Evolutionary conservation across 1,139 yeast species (phyloP).

Genomic region (Hansenula sp.): DNA sequence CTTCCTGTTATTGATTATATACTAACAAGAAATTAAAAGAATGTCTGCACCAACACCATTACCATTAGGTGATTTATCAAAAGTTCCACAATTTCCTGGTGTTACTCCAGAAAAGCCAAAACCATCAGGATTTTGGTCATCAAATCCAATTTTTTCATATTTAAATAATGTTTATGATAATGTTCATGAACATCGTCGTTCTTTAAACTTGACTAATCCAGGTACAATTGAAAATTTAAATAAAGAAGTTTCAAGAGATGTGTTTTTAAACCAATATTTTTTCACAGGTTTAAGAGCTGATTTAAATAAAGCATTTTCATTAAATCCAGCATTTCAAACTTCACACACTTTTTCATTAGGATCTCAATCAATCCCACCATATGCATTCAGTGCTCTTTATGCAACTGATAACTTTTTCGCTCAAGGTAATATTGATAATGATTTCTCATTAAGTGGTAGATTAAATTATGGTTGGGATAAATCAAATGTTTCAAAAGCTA

Average conservation of each 20-base stretch:
- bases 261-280: slow-evolving; percentile 81
- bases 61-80: slow-evolving; percentile 49
- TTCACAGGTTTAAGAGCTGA: slow-evolving; percentile 98
- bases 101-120: slow-evolving; percentile 40
- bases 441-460: slow-evolving; percentile 82
- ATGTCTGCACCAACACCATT: slow-evolving; percentile 27
- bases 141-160: slow-evolving; percentile 81
- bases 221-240: slow-evolving; percentile 92
- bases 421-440: slow-evolving; percentile 92
- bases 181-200: slow-evolving; percentile 72
- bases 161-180: slow-evolving; percentile 72
- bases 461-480: slow-evolving; percentile 90
- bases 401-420: slow-evolving; percentile 83
- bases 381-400: slow-evolving; percentile 86
- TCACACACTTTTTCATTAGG: slow-evolving; percentile 93
- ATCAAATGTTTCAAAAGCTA: slow-evolving; percentile 74
- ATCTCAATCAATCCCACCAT: slow-evolving; percentile 81
- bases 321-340: slow-evolving; percentile 96
- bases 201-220: slow-evolving; percentile 82
- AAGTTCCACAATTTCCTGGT: slow-evolving; percentile 53
- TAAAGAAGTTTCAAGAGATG: slow-evolving; percentile 93
- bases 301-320: slow-evolving; percentile 83
- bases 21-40: slow-evolving; percentile 1
- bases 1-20: not conserved
- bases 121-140: slow-evolving; percentile 65